Evolutionary conservation across 176 grass and related monocot species (phyloP), one percentile per base, ranked within the genome.

Genomic region (maize (Zea mays)): DNA sequence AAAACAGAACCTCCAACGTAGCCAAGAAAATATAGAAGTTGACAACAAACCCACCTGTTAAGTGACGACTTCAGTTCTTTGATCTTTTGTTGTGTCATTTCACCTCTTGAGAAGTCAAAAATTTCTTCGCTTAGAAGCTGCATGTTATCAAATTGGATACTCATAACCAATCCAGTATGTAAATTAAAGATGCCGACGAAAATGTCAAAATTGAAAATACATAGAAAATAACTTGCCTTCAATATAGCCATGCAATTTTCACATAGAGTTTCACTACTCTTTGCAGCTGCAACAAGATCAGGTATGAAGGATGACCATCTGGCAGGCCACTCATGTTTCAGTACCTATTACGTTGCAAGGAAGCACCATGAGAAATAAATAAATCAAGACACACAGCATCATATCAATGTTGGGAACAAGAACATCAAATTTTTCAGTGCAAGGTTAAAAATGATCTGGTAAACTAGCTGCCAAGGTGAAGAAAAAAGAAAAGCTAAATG

Each of bases 211-310:
- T 69, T 38, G 33, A 49, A 16, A 64, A 46, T 12, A 27, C 1
- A 43, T 37, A 74, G 2, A 78, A 65, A 48, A 17, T 8, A 60
- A 82, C 69, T 87, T 93, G 69, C 96, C 96, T 99, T 99, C 72
- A 99, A 83, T 96, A 99, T 99, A 74, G 84, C 92, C 96, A 99
- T 99, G 85, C 96, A 99, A 89, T 99, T 99, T 82, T 99, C 96
- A 52, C 96, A 99, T 46, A 99, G 93, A 34, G 92, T 99, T 72
- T 99, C 96, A 44, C 92, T 99, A 83, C 90, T 96, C 80, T 91
- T 99, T 76, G 96, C 92, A 9, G 96, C 96, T 83, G 96, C 87
- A 79, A 96, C 96, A 56, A 99, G 92, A 83, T 99, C 96, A 74
- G 96, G 96, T 75, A 96, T 83, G 60, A 99, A 99, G 37, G 87